Evolutionary conservation across 2,329 filamentous ascomycete species (phyloP).

Genomic region (Eurotiales sp.): DNA sequence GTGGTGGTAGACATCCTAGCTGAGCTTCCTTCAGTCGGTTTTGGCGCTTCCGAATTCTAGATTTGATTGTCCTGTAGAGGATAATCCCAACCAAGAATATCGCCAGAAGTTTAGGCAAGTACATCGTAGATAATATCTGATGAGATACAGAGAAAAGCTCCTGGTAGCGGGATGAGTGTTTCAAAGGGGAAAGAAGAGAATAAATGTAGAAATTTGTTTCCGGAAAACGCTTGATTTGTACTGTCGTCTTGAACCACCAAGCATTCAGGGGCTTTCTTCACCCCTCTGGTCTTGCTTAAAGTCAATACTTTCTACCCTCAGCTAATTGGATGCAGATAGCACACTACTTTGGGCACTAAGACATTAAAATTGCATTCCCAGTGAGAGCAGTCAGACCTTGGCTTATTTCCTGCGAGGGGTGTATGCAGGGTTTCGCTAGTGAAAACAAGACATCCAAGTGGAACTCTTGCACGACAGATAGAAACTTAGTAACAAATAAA

Average conservation of each 20-base stretch:
- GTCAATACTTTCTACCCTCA: background rate
- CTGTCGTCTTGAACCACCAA: too few relatives aligned
- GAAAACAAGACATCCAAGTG: background rate
- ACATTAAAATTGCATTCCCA: background rate
- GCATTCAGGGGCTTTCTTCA: background rate
- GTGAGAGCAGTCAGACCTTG: background rate
- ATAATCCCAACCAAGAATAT: constrained; percentile 7
- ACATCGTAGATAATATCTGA: constrained; percentile 1
- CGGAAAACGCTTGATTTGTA: too few relatives aligned
- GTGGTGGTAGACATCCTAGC: constrained; percentile 15
- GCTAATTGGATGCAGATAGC: background rate
- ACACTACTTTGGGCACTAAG: background rate
- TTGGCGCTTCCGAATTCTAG: constrained; percentile 10
- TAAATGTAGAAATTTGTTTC: background rate
- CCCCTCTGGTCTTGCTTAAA: background rate
- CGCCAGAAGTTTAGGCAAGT: constrained; percentile 2
- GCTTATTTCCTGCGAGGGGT: constrained; percentile 10
- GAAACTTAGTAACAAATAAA: background rate
- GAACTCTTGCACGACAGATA: background rate
- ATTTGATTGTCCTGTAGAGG: constrained; percentile 11
- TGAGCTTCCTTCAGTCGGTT: constrained; percentile 6
- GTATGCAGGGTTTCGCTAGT: constrained; percentile 8
- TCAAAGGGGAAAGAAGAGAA: background rate
- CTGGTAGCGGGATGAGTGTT: too few relatives aligned
- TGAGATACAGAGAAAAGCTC: background rate